Evolutionary conservation across 192 early-diverging fungal species (phyloP).

Genomic region (Pilobolus umbonatus): DNA sequence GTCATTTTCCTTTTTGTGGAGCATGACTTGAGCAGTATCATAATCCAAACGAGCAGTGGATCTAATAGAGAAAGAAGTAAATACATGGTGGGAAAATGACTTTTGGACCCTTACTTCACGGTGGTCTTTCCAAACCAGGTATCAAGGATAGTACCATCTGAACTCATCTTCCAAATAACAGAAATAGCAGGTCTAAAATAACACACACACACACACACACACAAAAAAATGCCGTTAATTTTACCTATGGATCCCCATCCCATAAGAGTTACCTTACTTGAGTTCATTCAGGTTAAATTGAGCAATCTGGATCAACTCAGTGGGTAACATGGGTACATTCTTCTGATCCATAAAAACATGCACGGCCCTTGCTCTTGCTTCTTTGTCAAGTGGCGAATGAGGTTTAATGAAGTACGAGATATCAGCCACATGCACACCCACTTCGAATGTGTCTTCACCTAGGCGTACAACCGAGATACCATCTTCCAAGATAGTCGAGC

Average conservation of each 20-base stretch:
- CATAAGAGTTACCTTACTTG: slow-evolving; percentile 11
- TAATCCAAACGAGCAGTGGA: slow-evolving; percentile 70
- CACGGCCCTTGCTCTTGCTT: slow-evolving; percentile 85
- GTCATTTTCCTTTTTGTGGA: slow-evolving; percentile 3
- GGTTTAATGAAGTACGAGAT: slow-evolving; percentile 95
- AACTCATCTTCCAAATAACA: slow-evolving; percentile 91
- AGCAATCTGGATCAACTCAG: slow-evolving; percentile 85
- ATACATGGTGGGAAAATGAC: background rate
- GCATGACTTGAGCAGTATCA: background rate
- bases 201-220: no score
- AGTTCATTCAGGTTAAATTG: slow-evolving; percentile 86
- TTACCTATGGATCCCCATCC: background rate
- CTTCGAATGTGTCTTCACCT: slow-evolving; percentile 66
- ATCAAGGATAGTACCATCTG: slow-evolving; percentile 75
- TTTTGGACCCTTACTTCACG: slow-evolving; percentile 12
- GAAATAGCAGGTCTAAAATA: slow-evolving; percentile 50
- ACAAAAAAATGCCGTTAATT: no score
- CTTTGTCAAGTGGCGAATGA: slow-evolving; percentile 86
- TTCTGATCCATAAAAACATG: slow-evolving; percentile 94
- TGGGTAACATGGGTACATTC: slow-evolving; percentile 93
- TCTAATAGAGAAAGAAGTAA: background rate
- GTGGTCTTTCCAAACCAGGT: slow-evolving; percentile 66
- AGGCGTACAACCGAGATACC: slow-evolving; percentile 60
- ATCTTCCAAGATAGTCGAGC: slow-evolving; percentile 65
- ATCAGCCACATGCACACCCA: slow-evolving; percentile 87